phyloP scores from a whole-genome alignment of 192 early-diverging fungal genomes.

The Phycomyces nitens region DNA sequence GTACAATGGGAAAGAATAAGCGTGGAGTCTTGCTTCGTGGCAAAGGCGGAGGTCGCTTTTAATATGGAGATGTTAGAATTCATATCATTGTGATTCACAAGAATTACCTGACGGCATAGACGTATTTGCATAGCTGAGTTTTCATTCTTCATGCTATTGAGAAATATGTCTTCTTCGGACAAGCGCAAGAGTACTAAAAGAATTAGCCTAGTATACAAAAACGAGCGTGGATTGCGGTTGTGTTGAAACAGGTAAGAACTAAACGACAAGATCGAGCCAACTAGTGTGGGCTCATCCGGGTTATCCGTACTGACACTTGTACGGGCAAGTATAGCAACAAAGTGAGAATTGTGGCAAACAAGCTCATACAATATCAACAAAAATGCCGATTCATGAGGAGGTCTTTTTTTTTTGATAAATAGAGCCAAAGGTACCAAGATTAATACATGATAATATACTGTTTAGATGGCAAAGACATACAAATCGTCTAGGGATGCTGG shows the following conservation, averaged over 20 bases:
- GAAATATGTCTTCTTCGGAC: slow-evolving; percentile 38
- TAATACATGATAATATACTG: too few species aligned
- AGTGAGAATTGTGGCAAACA: slow-evolving; percentile 40
- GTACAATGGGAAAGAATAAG: slow-evolving; percentile 36
- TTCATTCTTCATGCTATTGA: slow-evolving; percentile 34
- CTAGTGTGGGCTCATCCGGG: slow-evolving; percentile 14
- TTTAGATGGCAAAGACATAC: slow-evolving; percentile 19
- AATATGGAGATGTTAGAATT: not conserved
- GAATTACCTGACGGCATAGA: slow-evolving; percentile 38
- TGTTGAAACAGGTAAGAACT: slow-evolving; percentile 50
- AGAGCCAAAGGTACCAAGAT: too few species aligned
- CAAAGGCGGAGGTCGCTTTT: slow-evolving; percentile 43
- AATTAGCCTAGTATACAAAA: slow-evolving; percentile 44
- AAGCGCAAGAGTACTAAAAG: slow-evolving; percentile 42
- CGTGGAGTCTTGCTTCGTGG: slow-evolving; percentile 37
- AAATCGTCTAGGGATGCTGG: slow-evolving; percentile 8
- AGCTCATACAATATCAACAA: slow-evolving; percentile 49
- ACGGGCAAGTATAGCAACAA: slow-evolving; percentile 29
- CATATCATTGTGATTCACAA: slow-evolving; percentile 4
- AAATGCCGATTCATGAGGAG: slow-evolving; percentile 39
- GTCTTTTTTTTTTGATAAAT: slow-evolving; percentile 25
- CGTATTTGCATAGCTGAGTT: slow-evolving; percentile 9
- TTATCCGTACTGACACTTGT: slow-evolving; percentile 10
- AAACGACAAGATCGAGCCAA: slow-evolving; percentile 44
- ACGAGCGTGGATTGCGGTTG: slow-evolving; percentile 38